Evolutionary conservation across 1,139 yeast species (phyloP).

Genomic region (Torulaspora globosa): DNA sequence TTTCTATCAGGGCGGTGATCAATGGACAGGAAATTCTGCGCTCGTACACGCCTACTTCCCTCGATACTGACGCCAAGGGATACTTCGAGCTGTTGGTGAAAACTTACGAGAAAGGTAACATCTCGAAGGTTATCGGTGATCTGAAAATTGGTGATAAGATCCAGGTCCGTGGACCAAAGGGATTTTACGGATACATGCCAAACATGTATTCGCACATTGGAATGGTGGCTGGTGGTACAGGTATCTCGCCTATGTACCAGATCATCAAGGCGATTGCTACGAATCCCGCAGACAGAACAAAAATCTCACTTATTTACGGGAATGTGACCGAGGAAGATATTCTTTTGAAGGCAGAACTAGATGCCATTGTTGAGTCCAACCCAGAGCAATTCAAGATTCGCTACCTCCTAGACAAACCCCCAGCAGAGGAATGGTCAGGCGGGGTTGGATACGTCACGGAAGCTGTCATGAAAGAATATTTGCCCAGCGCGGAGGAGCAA

Average conservation of each 20-base stretch:
- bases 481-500: slow-evolving; percentile 46
- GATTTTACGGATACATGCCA: slow-evolving; percentile 79
- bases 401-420: slow-evolving; percentile 72
- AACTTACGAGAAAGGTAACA: slow-evolving; percentile 88
- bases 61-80: slow-evolving; percentile 75
- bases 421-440: slow-evolving; percentile 60
- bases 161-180: slow-evolving; percentile 88
- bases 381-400: slow-evolving; percentile 63
- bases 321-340: slow-evolving; percentile 76
- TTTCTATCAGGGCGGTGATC: slow-evolving; percentile 68
- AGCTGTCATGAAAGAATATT: slow-evolving; percentile 61
- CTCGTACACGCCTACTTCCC: slow-evolving; percentile 91
- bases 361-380: slow-evolving; percentile 58
- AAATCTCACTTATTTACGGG: slow-evolving; percentile 63
- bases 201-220: slow-evolving; percentile 65
- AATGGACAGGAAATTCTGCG: slow-evolving; percentile 82
- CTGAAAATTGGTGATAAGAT: slow-evolving; percentile 67
- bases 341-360: slow-evolving; percentile 73
- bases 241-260: slow-evolving; percentile 92
- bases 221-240: slow-evolving; percentile 89
- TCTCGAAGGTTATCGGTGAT: slow-evolving; percentile 70
- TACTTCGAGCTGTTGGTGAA: slow-evolving; percentile 86
- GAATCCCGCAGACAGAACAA: slow-evolving; percentile 61
- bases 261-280: slow-evolving; percentile 73
- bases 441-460: slow-evolving; percentile 77